These are phyloP conservation scores for Conticribra guillardii DNA, from an alignment of 108 stramenopile species.

Conservation along the genomic window DNA sequence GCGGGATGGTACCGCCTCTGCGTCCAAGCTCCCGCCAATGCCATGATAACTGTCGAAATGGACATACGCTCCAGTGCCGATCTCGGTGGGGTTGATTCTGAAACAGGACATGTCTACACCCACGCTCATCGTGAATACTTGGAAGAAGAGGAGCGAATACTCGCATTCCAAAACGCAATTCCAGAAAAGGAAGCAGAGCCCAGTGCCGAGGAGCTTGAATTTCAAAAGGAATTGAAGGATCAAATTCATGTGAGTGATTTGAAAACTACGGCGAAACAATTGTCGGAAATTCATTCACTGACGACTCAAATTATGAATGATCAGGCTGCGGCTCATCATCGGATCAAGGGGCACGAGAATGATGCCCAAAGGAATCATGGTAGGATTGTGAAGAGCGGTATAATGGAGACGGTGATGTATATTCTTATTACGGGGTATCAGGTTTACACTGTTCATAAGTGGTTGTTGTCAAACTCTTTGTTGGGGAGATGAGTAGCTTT, in stretches of 20 bases:
- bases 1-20: conserved; percentile 37
- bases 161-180: conserved; percentile 19
- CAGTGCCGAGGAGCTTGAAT: conserved; percentile 16
- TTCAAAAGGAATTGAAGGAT: conserved; percentile 14
- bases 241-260: conserved; percentile 64
- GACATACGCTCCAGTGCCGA: conserved; percentile 11
- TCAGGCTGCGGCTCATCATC: conserved; percentile 41
- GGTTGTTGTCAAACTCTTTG: conserved; percentile 55
- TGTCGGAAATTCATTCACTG: conserved; percentile 26
- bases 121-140: conserved; percentile 47
- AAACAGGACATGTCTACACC: conserved; percentile 26
- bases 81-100: conserved; percentile 25
- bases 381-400: conserved; percentile 73
- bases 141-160: conserved; percentile 60
- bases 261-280: conserved; percentile 15
- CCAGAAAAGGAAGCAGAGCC: conserved; percentile 14
- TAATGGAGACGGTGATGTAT: conserved; percentile 76
- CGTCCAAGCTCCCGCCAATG: not conserved
- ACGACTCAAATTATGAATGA: conserved; percentile 21
- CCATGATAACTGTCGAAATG: conserved; percentile 7
- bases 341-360: conserved; percentile 56
- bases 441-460: conserved; percentile 82
- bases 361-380: conserved; percentile 77
- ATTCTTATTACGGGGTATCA: conserved; percentile 80
- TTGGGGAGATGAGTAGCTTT: conserved; percentile 27